Evolutionary conservation across 169 alveolate genomes (phyloP), one percentile per base, ranked within the genome.

Genomic region (Eimeria tenella): DNA sequence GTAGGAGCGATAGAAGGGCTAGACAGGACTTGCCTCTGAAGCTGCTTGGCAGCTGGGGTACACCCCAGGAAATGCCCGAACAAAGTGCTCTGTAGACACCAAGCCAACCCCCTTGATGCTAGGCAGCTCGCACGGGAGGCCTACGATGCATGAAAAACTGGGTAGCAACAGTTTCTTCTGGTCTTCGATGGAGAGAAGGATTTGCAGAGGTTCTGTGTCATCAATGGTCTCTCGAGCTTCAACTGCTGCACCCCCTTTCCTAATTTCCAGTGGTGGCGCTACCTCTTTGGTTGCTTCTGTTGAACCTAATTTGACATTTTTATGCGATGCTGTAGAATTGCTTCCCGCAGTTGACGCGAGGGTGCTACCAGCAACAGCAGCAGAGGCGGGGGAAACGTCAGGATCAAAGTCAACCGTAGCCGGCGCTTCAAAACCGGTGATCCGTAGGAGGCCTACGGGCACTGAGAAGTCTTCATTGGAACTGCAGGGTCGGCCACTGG

Each of bases 401-500:
- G 77, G 77, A n/a, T 15, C 11, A 68, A 5, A 13, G 77, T 7
- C 9, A 4, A 31, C 58, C 21, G 58, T 73, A 82, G 25, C 90
- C 4, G 90, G 90, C 4, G 90, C 23, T 15, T 42, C 62, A 79
- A 90, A 90, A 2, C 94, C 94, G 0, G 94, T 84, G 4, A 90
- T 65, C 73, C 42, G 58, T 19, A 90, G 75, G 13, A 70, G 62
- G 49, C 91, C 94, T 25, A 90, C 13, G n/a, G 94, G 94, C 53
- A 88, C 96, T 53, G 88, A 77, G 42, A 82, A 94, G 93, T 94
- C 96, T 9, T 49, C 62, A 5, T 3, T 71, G 49, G 62, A 55
- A 75, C 79, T 56, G 86, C 96, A 94, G 56, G 84, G 65, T 11
- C 23, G 65, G 71, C 94, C 93, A 19, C n/a, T 56, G 70, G 68